phyloP scores from a whole-genome alignment of 2,329 filamentous ascomycete genomes.

The Penicillium sp. region DNA sequence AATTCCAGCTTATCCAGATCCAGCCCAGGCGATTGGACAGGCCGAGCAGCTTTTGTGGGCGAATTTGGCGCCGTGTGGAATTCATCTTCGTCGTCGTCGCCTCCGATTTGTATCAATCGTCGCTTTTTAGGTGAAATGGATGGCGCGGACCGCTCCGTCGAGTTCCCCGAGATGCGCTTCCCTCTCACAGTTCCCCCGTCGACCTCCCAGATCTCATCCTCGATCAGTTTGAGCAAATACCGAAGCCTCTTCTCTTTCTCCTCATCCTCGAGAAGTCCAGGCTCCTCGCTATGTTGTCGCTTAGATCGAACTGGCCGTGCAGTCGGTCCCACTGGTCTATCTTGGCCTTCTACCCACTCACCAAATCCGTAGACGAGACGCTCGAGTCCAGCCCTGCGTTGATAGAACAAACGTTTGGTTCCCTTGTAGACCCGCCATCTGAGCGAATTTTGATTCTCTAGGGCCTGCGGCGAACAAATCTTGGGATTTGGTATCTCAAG shows the following conservation, averaged over 20 bases:
- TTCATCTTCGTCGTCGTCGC: constrained; percentile 18
- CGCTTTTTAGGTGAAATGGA: constrained; percentile 7
- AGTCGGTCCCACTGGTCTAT: neutral
- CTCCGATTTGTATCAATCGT: neutral
- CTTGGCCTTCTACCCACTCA: constrained; percentile 19
- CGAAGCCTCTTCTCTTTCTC: constrained; percentile 24
- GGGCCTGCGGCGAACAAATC: constrained; percentile 14
- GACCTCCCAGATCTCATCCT: constrained; percentile 22
- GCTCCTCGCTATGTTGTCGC: constrained; percentile 3
- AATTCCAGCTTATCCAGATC: neutral
- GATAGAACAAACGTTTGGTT: constrained; percentile 28
- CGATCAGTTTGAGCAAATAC: constrained; percentile 25
- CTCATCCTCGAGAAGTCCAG: constrained; percentile 9
- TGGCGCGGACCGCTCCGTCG: neutral
- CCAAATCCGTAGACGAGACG: constrained; percentile 27
- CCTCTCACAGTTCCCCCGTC: constrained; percentile 15
- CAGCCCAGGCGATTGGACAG: neutral
- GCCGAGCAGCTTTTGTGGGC: constrained; percentile 14
- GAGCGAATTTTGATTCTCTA: constrained; percentile 11
- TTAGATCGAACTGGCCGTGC: neutral
- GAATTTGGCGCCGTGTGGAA: constrained; percentile 30
- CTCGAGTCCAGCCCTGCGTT: constrained; percentile 18
- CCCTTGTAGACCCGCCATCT: constrained; percentile 23
- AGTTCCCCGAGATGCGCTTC: constrained; percentile 7
- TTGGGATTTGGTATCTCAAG: constrained; percentile 29